Evolutionary conservation across 306 rosid genomes (phyloP).

Genomic region (Pterocarpus santalinus): DNA sequence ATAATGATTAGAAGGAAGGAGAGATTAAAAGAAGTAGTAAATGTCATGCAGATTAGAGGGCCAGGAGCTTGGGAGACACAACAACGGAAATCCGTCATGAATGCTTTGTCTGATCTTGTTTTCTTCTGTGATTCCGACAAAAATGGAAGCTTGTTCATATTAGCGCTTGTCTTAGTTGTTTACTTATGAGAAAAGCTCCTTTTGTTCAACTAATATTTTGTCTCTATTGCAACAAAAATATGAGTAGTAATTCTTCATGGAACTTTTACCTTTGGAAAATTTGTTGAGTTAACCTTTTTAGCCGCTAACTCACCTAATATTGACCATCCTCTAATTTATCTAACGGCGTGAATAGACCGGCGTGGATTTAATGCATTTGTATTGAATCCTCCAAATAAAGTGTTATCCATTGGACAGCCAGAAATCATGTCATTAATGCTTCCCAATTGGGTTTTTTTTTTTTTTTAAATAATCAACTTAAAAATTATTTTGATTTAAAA

Average conservation of each 20-base stretch:
- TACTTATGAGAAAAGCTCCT: conserved; percentile 34
- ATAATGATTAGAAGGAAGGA: conserved; percentile 18
- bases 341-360: not conserved
- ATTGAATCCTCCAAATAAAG: not conserved
- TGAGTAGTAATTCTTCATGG: conserved; percentile 31
- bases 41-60: conserved; percentile 45
- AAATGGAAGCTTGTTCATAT: conserved; percentile 39
- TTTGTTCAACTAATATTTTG: conserved; percentile 41
- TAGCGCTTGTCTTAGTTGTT: conserved; percentile 31
- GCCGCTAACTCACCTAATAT: conserved; percentile 42
- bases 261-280: conserved; percentile 5
- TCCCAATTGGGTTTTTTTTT: not conserved
- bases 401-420: not conserved
- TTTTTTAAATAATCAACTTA: too few relatives aligned
- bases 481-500: too few relatives aligned
- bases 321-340: conserved; percentile 16
- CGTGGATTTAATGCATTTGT: conserved; percentile 18
- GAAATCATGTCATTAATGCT: not conserved
- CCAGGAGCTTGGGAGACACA: conserved; percentile 50
- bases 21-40: not conserved
- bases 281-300: conserved; percentile 1
- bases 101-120: conserved; percentile 48
- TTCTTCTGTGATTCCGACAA: conserved; percentile 26
- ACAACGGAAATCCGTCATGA: conserved; percentile 42
- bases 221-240: conserved; percentile 27